Evolutionary conservation across 2,329 filamentous ascomycete species (phyloP).

Genomic region (Ophiostoma piceae): DNA sequence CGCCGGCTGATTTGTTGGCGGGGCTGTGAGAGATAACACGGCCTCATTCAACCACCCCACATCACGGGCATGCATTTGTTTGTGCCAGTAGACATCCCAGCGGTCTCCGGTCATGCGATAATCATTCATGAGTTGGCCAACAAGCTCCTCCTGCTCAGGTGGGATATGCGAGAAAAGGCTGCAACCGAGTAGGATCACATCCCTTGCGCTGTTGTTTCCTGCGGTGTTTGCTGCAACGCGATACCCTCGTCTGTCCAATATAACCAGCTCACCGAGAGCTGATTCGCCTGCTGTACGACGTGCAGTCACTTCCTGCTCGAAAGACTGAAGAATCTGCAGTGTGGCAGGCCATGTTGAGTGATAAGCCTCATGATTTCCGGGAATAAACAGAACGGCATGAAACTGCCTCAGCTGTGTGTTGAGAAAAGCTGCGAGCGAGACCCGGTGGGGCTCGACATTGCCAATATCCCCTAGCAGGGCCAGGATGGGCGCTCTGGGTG

Average conservation of each 20-base stretch:
- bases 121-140: not conserved
- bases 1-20: not conserved
- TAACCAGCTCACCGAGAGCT: not conserved
- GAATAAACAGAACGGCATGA: not conserved
- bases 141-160: not conserved
- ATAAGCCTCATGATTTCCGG: not conserved
- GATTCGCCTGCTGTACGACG: not conserved
- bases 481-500: not conserved
- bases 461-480: not conserved
- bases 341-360: not conserved
- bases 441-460: not conserved
- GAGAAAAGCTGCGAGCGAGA: not conserved
- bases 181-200: not conserved
- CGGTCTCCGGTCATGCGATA: not conserved
- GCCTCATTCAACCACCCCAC: not conserved
- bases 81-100: slow-evolving; percentile 1
- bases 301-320: not conserved
- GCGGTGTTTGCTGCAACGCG: not conserved
- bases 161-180: not conserved
- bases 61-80: slow-evolving; percentile 2
- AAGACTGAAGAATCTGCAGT: not conserved
- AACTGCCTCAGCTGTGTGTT: not conserved
- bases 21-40: not conserved
- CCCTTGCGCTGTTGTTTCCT: not conserved
- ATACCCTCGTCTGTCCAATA: not conserved